Percentiles rank a stretch among this genome's conserved stretches.
phyloP scores from a whole-genome alignment of 768 basidiomycete species.

The Leccinum imitatum region DNA sequence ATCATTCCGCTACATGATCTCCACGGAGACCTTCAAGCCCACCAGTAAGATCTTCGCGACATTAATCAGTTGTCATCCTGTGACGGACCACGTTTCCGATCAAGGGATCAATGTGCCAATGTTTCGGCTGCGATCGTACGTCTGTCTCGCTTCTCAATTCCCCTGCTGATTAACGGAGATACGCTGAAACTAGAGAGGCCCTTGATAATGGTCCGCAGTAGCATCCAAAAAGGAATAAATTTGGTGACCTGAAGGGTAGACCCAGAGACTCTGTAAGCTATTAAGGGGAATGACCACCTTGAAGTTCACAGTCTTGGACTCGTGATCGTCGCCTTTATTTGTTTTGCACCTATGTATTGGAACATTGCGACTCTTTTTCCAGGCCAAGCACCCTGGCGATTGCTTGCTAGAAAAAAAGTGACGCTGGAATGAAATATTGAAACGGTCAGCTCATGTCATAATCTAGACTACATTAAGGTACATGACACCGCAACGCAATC shows the following conservation, averaged over 20 bases:
- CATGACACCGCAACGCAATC: not conserved
- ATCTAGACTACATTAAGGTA: constrained; percentile 1
- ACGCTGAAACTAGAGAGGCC: not conserved
- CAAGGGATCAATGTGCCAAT: not conserved
- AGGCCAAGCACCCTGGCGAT: not conserved
- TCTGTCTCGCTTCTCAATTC: not conserved
- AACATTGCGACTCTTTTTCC: not conserved
- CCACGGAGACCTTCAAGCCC: not conserved
- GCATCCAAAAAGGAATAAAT: not conserved
- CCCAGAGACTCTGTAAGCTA: not conserved
- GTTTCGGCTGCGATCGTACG: not conserved
- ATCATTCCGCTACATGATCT: not conserved
- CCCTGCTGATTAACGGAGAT: not conserved
- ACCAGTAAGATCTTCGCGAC: not conserved
- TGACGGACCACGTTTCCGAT: constrained; percentile 2
- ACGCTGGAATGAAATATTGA: not conserved
- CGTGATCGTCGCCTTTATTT: not conserved
- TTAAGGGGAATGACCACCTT: not conserved
- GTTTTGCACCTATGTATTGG: not conserved
- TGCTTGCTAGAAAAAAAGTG: not conserved
- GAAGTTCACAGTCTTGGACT: not conserved
- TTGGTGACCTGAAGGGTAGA: not conserved
- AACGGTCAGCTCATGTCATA: constrained; percentile 1
- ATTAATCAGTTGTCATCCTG: not conserved
- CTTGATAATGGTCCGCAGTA: not conserved